Conservation (phyloP, 140 eudicot genomes). For the Flaveria floridana region DNA sequence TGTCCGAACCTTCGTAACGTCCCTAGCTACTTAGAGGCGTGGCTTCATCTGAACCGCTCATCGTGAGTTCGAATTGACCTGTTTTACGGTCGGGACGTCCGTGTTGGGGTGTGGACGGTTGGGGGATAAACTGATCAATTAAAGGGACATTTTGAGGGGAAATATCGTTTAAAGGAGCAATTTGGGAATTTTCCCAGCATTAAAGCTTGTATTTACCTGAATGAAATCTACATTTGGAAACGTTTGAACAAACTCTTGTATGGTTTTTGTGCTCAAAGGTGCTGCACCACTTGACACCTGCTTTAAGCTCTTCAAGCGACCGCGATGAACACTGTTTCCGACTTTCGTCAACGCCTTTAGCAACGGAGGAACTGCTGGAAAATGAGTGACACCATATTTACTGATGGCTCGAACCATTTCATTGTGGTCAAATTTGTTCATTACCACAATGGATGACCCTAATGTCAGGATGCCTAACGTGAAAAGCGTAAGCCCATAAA, state of each 20-base stretch:
- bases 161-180: too few species aligned
- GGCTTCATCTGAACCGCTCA: too few species aligned
- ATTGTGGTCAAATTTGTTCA: slow-evolving; percentile 55
- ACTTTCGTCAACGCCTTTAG: slow-evolving; percentile 42
- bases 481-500: slow-evolving; percentile 67
- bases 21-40: too few species aligned
- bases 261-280: slow-evolving; percentile 39
- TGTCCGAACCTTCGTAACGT: too few species aligned
- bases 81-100: too few species aligned
- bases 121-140: too few species aligned
- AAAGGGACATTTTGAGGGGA: too few species aligned
- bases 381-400: slow-evolving; percentile 62
- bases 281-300: slow-evolving; percentile 86
- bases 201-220: slow-evolving; percentile 45
- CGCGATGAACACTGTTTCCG: slow-evolving; percentile 34
- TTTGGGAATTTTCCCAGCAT: too few species aligned
- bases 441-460: slow-evolving; percentile 55
- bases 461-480: slow-evolving; percentile 60
- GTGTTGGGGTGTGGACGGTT: too few species aligned
- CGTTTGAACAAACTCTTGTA: slow-evolving; percentile 54
- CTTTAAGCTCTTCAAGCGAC: slow-evolving; percentile 52
- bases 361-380: slow-evolving; percentile 72
- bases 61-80: too few species aligned
- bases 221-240: slow-evolving; percentile 67
- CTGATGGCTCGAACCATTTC: slow-evolving; percentile 56